Base-by-base conservation (phyloP, 768 basidiomycete genomes). In the Boletellus sp. region DNA sequence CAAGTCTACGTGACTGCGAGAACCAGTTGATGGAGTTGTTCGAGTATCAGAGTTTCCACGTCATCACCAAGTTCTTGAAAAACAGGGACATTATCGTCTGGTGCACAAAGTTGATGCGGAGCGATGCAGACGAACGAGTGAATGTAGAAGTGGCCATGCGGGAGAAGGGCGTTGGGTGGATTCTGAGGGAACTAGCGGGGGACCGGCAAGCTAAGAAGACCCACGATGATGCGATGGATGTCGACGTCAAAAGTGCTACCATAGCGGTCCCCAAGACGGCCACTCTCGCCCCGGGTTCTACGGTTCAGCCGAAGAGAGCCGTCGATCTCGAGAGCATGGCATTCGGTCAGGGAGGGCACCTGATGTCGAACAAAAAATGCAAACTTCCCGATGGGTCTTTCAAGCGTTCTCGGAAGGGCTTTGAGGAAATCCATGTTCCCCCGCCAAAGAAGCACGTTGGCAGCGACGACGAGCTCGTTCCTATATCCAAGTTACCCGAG, bases 331-430 rank as follows among this genome's bases (percentile, higher is more conserved):
- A 96, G 60, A 80, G 82, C 51, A 88, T 98, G 86, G 86, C 90
- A n/a, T 99, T 99, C 71, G 83, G 84, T 40, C 94, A 97, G 61
- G 96, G 94, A 20, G 94, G 91, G 0, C 94, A 97, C 53, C 73
- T 97, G 53, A 99, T 98, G 95, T 91, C 91, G 15, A 97, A 98
- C 74, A 97, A 97, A 72, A 97, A 97, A 72, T 90, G 88, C 72
- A 96, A 94, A 66, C 83, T 98, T 3, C 96, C 96, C 0, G 93
- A 96, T 35, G 96, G 96, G 4, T 96, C 94, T 15, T 94, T 97
- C 79, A 98, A 98, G 72, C 87, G 95, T 40, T 80, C 90, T 16
- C 85, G 87, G 70, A 99, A 99, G 68, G 94, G 96, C 1, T 97
- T 90, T 66, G 96, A 98, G 66, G 96, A 99, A 68, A 94, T 99